Base-by-base conservation (phyloP, 176 grass and related monocot genomes). In the Cenchrus americanus region DNA sequence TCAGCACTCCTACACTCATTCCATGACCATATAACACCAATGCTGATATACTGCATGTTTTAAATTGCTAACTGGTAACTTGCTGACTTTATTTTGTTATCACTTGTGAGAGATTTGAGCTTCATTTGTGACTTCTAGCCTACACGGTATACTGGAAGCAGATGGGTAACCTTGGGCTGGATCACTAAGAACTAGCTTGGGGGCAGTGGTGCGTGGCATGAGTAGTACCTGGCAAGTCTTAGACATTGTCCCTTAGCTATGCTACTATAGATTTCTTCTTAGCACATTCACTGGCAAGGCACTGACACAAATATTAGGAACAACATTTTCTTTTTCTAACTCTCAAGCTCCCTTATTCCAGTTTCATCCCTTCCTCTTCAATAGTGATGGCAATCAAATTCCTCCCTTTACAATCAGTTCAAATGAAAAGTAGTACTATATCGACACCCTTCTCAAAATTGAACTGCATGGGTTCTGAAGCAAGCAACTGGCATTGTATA, bases 361-460 rank as follows among this genome's bases (percentile, higher is more conserved):
- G 2, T 83, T 62, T 73, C 42, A 27, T 14, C n/a, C 13, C 71
- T 40, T 26, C 66, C 22, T 70, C 11, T 58, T 53, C n/a, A 49
- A 46, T 13, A 21, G 15, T 26, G 40, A 46, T 81, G 23, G 23
- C 60, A 47, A 19, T 71, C 22, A 59, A 59, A 71, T 60, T 12
- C 10, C 55, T 9, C 59, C 11, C 26, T 43, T 43, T 43, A 61
- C 6, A 59, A 71, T 60, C 18, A 48, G 44, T 21, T 71, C 13
- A 73, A 53, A 54, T 21, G 5, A 34, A 34, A 32, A 12, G 14
- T 53, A 74, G 48, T 34, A 54, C 8, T 13, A 53, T 17, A 40
- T 75, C 71, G 34, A 54, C 11, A 14, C 26, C 54, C 24, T 37
- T 32, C 49, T 73, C 70, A 73, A 73, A 73, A 73, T 19, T 73